Conservation (phyloP, 305 asterid genomes). For the Striga hermonthica region DNA sequence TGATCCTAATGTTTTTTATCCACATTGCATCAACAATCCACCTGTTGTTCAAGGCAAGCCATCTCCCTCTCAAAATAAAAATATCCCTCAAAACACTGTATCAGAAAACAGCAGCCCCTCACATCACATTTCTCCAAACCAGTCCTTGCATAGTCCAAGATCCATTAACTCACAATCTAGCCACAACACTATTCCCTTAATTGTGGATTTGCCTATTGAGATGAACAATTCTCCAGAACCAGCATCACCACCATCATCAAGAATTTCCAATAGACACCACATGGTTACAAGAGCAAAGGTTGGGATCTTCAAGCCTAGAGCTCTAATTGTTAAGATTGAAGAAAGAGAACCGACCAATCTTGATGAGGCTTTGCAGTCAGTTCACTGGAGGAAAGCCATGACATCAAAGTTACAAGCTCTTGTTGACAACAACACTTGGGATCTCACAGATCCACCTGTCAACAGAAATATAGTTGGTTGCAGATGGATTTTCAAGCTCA, state of each 20-base stretch:
- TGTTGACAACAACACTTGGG: background rate
- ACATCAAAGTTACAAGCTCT: background rate
- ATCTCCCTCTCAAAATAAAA: background rate
- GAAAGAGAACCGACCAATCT: background rate
- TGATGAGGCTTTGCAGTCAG: background rate
- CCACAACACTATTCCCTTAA: background rate
- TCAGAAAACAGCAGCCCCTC: background rate
- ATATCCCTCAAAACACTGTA: background rate
- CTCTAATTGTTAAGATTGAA: background rate
- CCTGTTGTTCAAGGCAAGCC: background rate
- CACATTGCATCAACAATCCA: background rate
- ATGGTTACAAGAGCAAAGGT: background rate
- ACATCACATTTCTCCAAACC: no score
- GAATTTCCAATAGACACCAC: background rate
- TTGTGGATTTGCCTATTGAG: background rate
- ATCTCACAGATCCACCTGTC: background rate
- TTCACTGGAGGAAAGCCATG: background rate
- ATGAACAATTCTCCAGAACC: background rate
- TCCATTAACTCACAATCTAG: background rate
- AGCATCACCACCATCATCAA: background rate
- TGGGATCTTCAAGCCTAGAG: background rate
- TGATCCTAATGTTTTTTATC: background rate
- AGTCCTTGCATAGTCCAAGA: no score
- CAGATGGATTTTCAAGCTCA: background rate
- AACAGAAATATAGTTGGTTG: background rate